Evolutionary conservation across 2,329 filamentous ascomycete species (phyloP), one percentile per base, ranked within the genome.

Genomic region (Colletotrichum spinosum): DNA sequence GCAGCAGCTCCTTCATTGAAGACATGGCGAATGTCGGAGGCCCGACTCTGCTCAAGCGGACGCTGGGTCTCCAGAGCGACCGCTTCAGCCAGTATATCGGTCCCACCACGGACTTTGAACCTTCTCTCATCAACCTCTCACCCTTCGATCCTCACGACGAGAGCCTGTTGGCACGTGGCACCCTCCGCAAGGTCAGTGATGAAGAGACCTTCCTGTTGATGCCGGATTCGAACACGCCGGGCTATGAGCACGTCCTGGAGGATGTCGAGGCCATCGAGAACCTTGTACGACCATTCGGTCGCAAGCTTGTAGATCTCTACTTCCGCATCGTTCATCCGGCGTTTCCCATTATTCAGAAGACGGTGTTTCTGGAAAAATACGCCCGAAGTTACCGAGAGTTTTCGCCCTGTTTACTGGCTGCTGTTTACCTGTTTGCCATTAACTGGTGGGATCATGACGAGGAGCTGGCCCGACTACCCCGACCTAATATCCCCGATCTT

Each of bases 361-460:
- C 88, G 64, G 88, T 94, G 60, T 95, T 95, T 70, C 81, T 92
- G 68, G 91, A 94, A 75, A 91, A 92, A 73, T 93, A 94, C 79
- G 87, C 89, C 53, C 86, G 88, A 70, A 89, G 89, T 46, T 88
- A 92, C 71, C 86, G 87, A 58, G 89, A 92, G 70, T 92, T 95
- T 72, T 90, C 92, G 12, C 92, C 93, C 1, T 87, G 91, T 10
- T 81, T 96, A 34, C 83, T 97, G 13, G 92, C 92, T 38, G 92
- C 92, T 57, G 89, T 97, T 71, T 96, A 97, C 72, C 88, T 97
- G 33, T 81, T 97, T 33, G 92, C 94, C 8, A 86, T 97, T 72
- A 94, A 95, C 76, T 97, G 94, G 90, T 96, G 94, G 89, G 88
- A 93, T 55, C 85, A 92, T 67, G 90, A 89, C 68, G 86, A 89